Percentiles rank a stretch among this genome's conserved stretches.
Evolutionary conservation across 1,139 yeast species (phyloP).

Genomic region (Williopsis jadinii): DNA sequence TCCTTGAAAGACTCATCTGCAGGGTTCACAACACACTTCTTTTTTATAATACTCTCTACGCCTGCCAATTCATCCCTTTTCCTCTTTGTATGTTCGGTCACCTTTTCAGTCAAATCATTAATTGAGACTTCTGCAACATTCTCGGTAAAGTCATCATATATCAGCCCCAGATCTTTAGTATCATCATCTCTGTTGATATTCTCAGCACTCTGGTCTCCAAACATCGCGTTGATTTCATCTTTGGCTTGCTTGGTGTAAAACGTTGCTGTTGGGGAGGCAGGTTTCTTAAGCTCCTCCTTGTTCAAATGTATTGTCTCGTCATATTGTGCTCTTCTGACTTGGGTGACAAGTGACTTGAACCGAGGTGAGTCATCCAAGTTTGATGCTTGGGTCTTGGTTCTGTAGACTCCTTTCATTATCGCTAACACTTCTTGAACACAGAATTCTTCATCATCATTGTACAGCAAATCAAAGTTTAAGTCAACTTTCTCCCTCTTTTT

Average conservation of each 20-base stretch:
- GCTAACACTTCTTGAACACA: slow-evolving; percentile 64
- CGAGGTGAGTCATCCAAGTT: slow-evolving; percentile 1
- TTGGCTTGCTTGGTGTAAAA: slow-evolving; percentile 70
- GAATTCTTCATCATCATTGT: slow-evolving; percentile 42
- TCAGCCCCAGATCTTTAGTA: slow-evolving; percentile 23
- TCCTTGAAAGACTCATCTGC: slow-evolving; percentile 24
- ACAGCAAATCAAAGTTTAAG: slow-evolving; percentile 52
- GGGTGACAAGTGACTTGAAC: slow-evolving; percentile 1
- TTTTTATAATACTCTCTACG: slow-evolving; percentile 1
- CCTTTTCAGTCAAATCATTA: slow-evolving; percentile 29
- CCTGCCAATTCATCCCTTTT: slow-evolving; percentile 6
- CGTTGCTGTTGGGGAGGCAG: slow-evolving; percentile 72
- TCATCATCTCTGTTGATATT: slow-evolving; percentile 12
- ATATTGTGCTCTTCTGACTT: neutral
- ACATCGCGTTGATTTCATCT: slow-evolving; percentile 70
- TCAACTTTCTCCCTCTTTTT: slow-evolving; percentile 60
- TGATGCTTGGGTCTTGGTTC: neutral
- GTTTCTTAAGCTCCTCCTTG: slow-evolving; percentile 19
- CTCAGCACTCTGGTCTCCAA: slow-evolving; percentile 29
- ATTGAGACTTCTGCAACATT: slow-evolving; percentile 27
- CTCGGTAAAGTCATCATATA: slow-evolving; percentile 31
- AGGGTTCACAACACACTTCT: slow-evolving; percentile 24
- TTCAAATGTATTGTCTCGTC: slow-evolving; percentile 18
- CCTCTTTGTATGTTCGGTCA: slow-evolving; percentile 6
- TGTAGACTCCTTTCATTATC: slow-evolving; percentile 29